phyloP scores from a whole-genome alignment of 495 filamentous ascomycete species.

The Hapsidospora chrysogenum region DNA sequence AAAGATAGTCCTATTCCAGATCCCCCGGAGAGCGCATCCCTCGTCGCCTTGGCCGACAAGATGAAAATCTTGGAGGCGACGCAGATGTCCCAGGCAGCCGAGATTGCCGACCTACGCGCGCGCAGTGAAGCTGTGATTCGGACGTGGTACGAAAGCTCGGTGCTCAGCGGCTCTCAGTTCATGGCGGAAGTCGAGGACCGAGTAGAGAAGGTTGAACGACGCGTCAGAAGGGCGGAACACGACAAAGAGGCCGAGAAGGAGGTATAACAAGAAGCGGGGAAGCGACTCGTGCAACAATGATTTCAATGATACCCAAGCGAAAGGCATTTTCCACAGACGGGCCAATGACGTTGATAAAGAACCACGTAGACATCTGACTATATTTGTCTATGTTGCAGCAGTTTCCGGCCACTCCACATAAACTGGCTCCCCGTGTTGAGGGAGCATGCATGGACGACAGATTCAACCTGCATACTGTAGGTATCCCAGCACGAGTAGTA shows the following conservation, averaged over 20 bases:
- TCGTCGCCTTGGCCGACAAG: conserved; percentile 55
- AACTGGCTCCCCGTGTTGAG: too few species aligned
- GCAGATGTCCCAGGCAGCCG: conserved; percentile 54
- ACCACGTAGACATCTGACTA: too few species aligned
- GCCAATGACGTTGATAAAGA: too few species aligned
- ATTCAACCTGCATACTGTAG: too few species aligned
- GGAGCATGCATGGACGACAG: too few species aligned
- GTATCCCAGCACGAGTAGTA: too few species aligned
- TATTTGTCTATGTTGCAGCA: too few species aligned
- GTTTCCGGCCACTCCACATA: too few species aligned
- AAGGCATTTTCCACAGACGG: too few species aligned
- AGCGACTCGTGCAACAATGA: too few species aligned
- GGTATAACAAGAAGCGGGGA: background rate
- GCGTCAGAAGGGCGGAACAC: conserved; percentile 41
- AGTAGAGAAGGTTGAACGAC: conserved; percentile 48
- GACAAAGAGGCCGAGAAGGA: conserved; percentile 8
- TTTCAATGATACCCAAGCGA: too few species aligned
- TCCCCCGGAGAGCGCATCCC: conserved; percentile 41
- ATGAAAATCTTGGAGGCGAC: conserved; percentile 46
- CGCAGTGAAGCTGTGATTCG: conserved; percentile 57
- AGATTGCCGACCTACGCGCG: conserved; percentile 55
- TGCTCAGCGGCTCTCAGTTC: conserved; percentile 50
- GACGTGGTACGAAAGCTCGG: conserved; percentile 61
- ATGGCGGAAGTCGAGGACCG: conserved; percentile 62
- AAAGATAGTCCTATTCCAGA: conserved; percentile 60